These are phyloP conservation scores for Entoloma clypeatum DNA, from an alignment of 1,284 basidiomycete species.

Conservation along the genomic window DNA sequence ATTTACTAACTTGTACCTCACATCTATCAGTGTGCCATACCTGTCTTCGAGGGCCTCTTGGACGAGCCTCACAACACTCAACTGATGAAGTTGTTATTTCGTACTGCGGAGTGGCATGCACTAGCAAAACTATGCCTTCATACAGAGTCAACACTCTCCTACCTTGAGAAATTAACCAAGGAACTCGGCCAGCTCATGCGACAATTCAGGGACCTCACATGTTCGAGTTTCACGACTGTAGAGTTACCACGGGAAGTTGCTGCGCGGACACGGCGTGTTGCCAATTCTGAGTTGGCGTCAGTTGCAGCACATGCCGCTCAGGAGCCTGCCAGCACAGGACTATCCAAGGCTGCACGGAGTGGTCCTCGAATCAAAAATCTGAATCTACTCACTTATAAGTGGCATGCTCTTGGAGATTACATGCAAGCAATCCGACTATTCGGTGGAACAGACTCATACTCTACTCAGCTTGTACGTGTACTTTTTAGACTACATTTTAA, in stretches of 20 bases:
- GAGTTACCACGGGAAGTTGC: constrained; percentile 27
- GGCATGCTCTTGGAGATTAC: constrained; percentile 35
- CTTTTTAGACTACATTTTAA: background rate
- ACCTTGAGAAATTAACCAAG: constrained; percentile 21
- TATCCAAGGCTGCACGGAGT: no score
- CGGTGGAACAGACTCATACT: constrained; percentile 30
- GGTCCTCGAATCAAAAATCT: constrained; percentile 16
- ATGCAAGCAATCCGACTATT: constrained; percentile 25
- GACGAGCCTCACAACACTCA: constrained; percentile 24
- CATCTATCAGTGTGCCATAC: constrained; percentile 31
- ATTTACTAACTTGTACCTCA: no score
- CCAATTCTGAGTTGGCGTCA: no score
- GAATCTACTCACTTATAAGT: constrained; percentile 31
- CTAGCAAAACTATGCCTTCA: constrained; percentile 36
- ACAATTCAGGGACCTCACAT: constrained; percentile 23
- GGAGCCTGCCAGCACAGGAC: no score
- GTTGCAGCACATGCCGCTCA: no score
- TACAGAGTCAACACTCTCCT: constrained; percentile 25
- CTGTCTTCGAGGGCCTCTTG: constrained; percentile 35
- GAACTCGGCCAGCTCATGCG: constrained; percentile 24
- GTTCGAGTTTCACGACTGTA: constrained; percentile 20
- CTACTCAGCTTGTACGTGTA: constrained; percentile 27
- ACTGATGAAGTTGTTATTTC: constrained; percentile 27
- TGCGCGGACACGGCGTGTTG: constrained; percentile 22
- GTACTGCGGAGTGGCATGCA: constrained; percentile 30